These are phyloP conservation scores for Boechera stricta DNA, from an alignment of 345 rosid species.

Conservation along the genomic window DNA sequence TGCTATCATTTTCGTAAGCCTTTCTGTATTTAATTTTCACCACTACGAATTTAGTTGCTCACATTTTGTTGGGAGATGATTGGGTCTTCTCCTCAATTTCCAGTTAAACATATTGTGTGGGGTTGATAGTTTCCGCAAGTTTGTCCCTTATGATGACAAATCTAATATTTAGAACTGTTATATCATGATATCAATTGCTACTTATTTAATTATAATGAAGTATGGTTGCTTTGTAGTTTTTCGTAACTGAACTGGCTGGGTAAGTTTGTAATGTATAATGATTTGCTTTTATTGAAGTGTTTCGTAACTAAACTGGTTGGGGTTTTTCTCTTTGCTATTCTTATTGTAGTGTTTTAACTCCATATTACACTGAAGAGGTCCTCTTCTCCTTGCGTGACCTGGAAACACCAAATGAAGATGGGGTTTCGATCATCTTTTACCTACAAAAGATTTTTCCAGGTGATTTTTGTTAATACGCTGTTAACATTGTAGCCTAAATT, in stretches of 20 bases:
- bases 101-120: slow-evolving; percentile 2
- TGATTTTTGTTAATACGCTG: slow-evolving; percentile 37
- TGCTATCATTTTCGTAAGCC: slow-evolving; percentile 99
- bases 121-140: slow-evolving; percentile 9
- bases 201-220: neutral
- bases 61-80: slow-evolving; percentile 9
- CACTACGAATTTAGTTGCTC: slow-evolving; percentile 8
- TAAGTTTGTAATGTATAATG: neutral
- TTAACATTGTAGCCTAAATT: slow-evolving; percentile 14
- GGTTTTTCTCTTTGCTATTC: slow-evolving; percentile 33
- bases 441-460: slow-evolving; percentile 99
- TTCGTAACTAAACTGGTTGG: slow-evolving; percentile 20
- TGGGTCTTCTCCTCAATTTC: slow-evolving; percentile 15
- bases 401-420: slow-evolving; percentile 91
- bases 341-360: slow-evolving; percentile 84
- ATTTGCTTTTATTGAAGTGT: slow-evolving; percentile 3
- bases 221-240: slow-evolving; percentile 17
- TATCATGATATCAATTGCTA: slow-evolving; percentile 29
- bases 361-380: slow-evolving; percentile 92
- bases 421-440: slow-evolving; percentile 93
- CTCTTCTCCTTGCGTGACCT: slow-evolving; percentile 77
- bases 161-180: slow-evolving; percentile 12
- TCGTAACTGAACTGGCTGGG: neutral
- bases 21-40: slow-evolving; percentile 21
- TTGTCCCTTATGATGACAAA: neutral